Conservation (phyloP, 352 stramenopile genomes). For the Phytophthora constricta region DNA sequence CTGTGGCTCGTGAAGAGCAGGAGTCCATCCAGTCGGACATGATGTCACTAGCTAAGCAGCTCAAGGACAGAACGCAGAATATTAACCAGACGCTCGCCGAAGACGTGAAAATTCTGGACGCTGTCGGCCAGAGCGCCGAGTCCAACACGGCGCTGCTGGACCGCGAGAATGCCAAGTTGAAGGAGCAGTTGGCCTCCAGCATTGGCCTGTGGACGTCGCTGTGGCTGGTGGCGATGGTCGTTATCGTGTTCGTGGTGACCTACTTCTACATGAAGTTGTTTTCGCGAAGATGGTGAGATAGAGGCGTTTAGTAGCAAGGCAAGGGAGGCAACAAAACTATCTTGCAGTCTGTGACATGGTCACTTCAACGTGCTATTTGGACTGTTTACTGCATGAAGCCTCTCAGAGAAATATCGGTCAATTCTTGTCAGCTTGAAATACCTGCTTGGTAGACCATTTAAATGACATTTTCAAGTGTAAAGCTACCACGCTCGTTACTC, state of each 20-base stretch:
- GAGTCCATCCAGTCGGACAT: conserved; percentile 80
- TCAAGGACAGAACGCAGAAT: conserved; percentile 77
- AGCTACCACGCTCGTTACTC: no score
- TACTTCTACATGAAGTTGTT: conserved; percentile 88
- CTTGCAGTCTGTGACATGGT: no score
- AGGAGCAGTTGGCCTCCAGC: conserved; percentile 70
- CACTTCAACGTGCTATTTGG: no score
- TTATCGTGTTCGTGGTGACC: conserved; percentile 69
- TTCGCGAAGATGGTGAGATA: conserved; percentile 52
- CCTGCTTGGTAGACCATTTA: no score
- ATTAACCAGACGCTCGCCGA: conserved; percentile 78
- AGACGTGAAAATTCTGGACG: conserved; percentile 79
- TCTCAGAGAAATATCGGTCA: no score
- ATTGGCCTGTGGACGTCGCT: conserved; percentile 82
- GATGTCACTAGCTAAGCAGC: conserved; percentile 69
- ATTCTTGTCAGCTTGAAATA: no score
- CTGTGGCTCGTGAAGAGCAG: conserved; percentile 61
- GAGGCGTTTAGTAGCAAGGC: background rate
- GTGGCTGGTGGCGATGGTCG: conserved; percentile 63
- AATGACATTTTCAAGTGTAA: no score
- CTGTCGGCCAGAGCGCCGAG: conserved; percentile 73
- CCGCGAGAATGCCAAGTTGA: conserved; percentile 65
- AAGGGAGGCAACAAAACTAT: no score
- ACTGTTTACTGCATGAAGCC: no score
- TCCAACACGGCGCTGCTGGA: conserved; percentile 67